Percentiles rank a stretch among this genome's conserved stretches.
Evolutionary conservation across 768 basidiomycete species (phyloP).

Genomic region (Psilocybe cyanescens): DNA sequence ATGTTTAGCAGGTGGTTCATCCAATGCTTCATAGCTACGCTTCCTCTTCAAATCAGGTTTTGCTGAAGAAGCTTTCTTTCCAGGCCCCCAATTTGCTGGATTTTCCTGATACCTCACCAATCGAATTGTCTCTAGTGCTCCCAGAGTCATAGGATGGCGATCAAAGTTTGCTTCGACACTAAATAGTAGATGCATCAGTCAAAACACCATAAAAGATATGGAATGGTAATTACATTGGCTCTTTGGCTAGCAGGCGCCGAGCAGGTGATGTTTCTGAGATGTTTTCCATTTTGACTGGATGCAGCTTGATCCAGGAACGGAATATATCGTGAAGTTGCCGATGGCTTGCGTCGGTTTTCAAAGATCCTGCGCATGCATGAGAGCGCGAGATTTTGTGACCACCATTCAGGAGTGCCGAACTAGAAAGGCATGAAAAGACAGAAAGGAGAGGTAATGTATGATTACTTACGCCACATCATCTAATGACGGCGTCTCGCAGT

Average conservation of each 20-base stretch:
- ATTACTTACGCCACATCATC: constrained; percentile 72
- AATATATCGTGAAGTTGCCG: constrained; percentile 79
- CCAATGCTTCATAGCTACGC: constrained; percentile 22
- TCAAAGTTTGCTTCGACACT: constrained; percentile 76
- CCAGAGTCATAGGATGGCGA: constrained; percentile 67
- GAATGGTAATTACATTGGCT: constrained; percentile 52
- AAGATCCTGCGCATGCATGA: constrained; percentile 85
- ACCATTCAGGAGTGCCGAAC: constrained; percentile 88
- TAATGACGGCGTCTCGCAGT: constrained; percentile 76
- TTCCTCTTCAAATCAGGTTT: constrained; percentile 25
- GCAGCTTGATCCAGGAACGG: constrained; percentile 79
- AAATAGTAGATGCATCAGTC: constrained; percentile 7
- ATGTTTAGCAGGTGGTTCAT: constrained; percentile 25
- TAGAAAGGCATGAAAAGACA: constrained; percentile 29
- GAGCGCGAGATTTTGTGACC: constrained; percentile 88
- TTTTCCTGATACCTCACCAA: constrained; percentile 91
- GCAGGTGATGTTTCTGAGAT: constrained; percentile 78
- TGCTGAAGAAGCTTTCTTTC: constrained; percentile 50
- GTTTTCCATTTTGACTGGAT: constrained; percentile 87
- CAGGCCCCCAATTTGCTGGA: constrained; percentile 96
- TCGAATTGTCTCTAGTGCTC: constrained; percentile 66
- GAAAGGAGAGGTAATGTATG: neutral
- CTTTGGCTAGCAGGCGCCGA: constrained; percentile 65
- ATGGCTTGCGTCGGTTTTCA: constrained; percentile 86
- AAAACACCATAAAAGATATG: neutral